A percentile compares a stretch with the other conserved stretches of the same genome.
phyloP scores from a whole-genome alignment of 768 basidiomycete species.

The Mycena capillaripes region DNA sequence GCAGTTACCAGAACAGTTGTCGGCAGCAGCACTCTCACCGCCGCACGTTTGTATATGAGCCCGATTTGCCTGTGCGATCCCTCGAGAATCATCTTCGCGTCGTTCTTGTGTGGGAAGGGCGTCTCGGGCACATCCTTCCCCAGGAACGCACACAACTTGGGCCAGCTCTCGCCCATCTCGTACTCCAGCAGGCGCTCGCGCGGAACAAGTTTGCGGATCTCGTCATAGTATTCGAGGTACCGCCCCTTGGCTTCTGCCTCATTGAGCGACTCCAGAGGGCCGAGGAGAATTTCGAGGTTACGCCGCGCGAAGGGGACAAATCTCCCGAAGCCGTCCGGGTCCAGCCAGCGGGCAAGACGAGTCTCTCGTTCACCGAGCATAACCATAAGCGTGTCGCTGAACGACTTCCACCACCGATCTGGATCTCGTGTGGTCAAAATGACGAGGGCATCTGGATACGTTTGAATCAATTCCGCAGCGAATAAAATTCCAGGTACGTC shows the following conservation, averaged over 20 bases:
- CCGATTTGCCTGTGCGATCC: constrained; percentile 24
- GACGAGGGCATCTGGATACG: constrained; percentile 25
- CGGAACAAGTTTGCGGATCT: background rate
- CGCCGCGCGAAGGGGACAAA: constrained; percentile 33
- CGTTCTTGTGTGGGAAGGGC: constrained; percentile 32
- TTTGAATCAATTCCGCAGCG: constrained; percentile 15
- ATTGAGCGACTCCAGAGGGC: constrained; percentile 17
- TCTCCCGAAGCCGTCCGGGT: constrained; percentile 15
- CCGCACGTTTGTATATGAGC: constrained; percentile 23
- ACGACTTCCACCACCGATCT: constrained; percentile 26
- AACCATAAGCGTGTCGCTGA: constrained; percentile 25
- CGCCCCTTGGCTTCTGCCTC: constrained; percentile 5
- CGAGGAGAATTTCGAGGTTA: constrained; percentile 30
- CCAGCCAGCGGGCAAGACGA: constrained; percentile 26
- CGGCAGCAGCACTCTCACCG: background rate
- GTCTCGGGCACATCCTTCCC: constrained; percentile 16
- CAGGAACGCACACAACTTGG: constrained; percentile 23
- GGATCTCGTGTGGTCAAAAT: constrained; percentile 31
- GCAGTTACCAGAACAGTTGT: background rate
- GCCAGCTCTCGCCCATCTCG: constrained; percentile 29
- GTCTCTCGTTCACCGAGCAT: constrained; percentile 14
- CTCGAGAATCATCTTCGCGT: constrained; percentile 25
- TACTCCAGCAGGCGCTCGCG: constrained; percentile 15
- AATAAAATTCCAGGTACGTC: constrained; percentile 34
- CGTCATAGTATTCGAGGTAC: constrained; percentile 8